These are phyloP conservation scores for Fraxinus xanthoxyloides DNA, from an alignment of 305 asterid genomes.

Conservation along the genomic window DNA sequence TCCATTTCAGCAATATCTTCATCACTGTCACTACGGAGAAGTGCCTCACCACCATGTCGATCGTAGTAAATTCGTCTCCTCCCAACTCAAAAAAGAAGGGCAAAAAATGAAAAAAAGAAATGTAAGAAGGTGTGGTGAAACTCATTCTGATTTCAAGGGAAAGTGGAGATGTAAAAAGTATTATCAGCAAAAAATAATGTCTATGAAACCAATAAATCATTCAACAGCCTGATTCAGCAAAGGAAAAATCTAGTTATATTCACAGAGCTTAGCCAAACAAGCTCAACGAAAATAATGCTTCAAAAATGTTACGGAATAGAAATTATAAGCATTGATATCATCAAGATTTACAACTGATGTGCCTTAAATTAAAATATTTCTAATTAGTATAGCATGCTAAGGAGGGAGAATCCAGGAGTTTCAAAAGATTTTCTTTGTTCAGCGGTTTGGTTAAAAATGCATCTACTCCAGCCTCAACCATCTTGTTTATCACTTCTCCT, in stretches of 20 bases:
- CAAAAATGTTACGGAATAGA: background rate
- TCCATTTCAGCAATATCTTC: slow-evolving; percentile 69
- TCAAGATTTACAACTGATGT: background rate
- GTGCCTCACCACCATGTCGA: slow-evolving; percentile 83
- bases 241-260: background rate
- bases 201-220: background rate
- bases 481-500: slow-evolving; percentile 37
- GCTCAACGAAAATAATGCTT: too few relatives aligned
- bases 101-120: background rate
- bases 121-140: slow-evolving; percentile 8
- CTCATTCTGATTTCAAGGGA: slow-evolving; percentile 7
- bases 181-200: background rate
- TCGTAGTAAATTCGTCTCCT: slow-evolving; percentile 91
- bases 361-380: background rate
- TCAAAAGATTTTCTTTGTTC: slow-evolving; percentile 23
- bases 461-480: slow-evolving; percentile 53
- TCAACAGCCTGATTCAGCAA: background rate
- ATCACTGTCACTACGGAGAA: slow-evolving; percentile 96
- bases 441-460: slow-evolving; percentile 46
- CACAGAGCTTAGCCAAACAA: too few relatives aligned
- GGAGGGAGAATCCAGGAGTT: background rate
- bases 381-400: background rate
- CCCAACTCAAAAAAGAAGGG: slow-evolving; percentile 37
- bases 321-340: background rate
- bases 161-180: background rate